Conservation (phyloP, 352 stramenopile genomes). For the Pythium aphanidermatum region DNA sequence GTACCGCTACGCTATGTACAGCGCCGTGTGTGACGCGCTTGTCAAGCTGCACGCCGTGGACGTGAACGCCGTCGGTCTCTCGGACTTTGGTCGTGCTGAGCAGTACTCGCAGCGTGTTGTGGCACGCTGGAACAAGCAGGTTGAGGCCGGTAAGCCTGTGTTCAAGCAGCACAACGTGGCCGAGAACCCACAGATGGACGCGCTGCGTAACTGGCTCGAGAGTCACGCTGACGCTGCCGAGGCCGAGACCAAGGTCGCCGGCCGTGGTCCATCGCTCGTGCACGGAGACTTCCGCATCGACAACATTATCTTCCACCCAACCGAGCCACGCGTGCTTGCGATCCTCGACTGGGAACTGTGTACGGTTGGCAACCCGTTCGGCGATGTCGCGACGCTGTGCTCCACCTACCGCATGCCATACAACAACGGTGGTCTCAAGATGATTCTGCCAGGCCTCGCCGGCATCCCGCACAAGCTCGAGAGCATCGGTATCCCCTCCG, state of each 20-base stretch:
- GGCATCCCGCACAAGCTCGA: constrained; percentile 28
- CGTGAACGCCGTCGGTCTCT: constrained; percentile 46
- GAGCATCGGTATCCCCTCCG: constrained; percentile 56
- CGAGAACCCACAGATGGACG: constrained; percentile 47
- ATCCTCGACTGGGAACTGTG: constrained; percentile 87
- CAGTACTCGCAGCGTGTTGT: constrained; percentile 76
- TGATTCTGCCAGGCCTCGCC: constrained; percentile 46
- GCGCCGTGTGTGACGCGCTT: constrained; percentile 56
- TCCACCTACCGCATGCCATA: constrained; percentile 43
- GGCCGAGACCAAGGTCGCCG: constrained; percentile 24
- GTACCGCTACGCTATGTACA: constrained; percentile 81
- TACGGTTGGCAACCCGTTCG: constrained; percentile 81
- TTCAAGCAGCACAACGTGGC: constrained; percentile 43
- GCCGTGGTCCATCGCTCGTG: constrained; percentile 39
- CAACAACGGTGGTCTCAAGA: constrained; percentile 31
- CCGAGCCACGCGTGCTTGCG: constrained; percentile 69
- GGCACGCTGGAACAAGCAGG: constrained; percentile 63
- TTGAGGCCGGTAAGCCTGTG: constrained; percentile 37
- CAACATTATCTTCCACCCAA: constrained; percentile 85
- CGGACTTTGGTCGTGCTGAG: constrained; percentile 51
- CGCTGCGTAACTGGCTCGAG: constrained; percentile 54
- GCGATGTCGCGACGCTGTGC: constrained; percentile 69
- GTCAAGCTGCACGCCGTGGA: constrained; percentile 61
- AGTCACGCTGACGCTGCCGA: constrained; percentile 36
- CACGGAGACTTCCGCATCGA: constrained; percentile 88